phyloP scores from a whole-genome alignment of 2,329 filamentous ascomycete genomes.

The Neopestalotiopsis rosae region DNA sequence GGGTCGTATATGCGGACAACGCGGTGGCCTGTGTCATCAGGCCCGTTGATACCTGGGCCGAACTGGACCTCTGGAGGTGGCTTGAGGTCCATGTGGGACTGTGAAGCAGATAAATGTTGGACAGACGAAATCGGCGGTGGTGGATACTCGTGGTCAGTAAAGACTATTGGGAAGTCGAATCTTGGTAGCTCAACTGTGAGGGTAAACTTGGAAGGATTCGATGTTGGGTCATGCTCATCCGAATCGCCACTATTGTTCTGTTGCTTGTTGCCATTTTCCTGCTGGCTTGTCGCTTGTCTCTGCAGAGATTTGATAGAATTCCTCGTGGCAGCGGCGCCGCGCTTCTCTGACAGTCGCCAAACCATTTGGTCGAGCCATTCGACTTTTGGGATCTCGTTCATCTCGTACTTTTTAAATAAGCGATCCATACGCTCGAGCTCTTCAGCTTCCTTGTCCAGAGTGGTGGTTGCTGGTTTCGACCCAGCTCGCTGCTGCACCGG shows the following conservation, averaged over 20 bases:
- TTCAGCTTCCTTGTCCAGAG: conserved; percentile 73
- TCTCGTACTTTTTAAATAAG: conserved; percentile 96
- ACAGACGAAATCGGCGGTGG: conserved; percentile 82
- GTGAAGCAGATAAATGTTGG: conserved; percentile 65
- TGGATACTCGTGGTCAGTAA: conserved; percentile 91
- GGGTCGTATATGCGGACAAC: conserved; percentile 91
- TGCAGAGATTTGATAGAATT: conserved; percentile 65
- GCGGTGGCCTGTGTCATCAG: conserved; percentile 59
- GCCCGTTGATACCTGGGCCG: conserved; percentile 84
- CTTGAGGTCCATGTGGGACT: conserved; percentile 74
- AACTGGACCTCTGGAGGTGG: conserved; percentile 87
- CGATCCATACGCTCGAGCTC: conserved; percentile 90
- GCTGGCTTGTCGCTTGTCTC: conserved; percentile 44
- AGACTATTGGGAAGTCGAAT: conserved; percentile 95
- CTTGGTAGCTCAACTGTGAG: conserved; percentile 91
- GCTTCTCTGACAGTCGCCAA: conserved; percentile 86
- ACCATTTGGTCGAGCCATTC: conserved; percentile 97
- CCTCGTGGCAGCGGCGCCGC: conserved; percentile 67
- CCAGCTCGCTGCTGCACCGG: conserved; percentile 60
- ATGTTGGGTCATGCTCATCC: conserved; percentile 45
- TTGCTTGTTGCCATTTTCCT: conserved; percentile 35
- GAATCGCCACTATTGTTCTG: conserved; percentile 35
- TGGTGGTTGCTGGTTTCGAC: conserved; percentile 53
- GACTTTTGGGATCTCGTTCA: conserved; percentile 91
- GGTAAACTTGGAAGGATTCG: conserved; percentile 67